These are phyloP conservation scores for Musa schizocarpa DNA, from an alignment of 176 grass and related monocot genomes.

Conservation along the genomic window DNA sequence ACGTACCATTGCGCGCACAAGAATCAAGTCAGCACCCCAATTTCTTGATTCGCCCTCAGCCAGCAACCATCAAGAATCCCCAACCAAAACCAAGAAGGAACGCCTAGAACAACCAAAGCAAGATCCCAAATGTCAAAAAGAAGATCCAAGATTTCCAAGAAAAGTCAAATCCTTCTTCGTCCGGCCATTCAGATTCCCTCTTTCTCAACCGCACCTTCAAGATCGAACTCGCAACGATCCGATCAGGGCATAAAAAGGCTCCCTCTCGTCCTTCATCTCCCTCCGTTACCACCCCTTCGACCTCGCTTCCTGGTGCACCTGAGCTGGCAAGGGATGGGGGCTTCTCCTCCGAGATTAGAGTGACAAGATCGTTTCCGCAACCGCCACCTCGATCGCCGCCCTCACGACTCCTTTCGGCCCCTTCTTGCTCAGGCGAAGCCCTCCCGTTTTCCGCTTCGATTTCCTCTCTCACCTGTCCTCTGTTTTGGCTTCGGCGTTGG, in stretches of 20 bases:
- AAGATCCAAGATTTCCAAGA: neutral
- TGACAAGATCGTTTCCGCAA: neutral
- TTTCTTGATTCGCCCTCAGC: neutral
- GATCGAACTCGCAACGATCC: neutral
- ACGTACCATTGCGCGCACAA: neutral
- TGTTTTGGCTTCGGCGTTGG: neutral
- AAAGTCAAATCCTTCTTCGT: neutral
- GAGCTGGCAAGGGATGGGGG: neutral
- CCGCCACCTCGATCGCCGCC: neutral
- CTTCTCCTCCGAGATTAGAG: neutral
- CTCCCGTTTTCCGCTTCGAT: neutral
- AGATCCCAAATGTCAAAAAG: neutral
- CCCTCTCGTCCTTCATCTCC: neutral
- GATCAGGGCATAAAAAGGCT: neutral
- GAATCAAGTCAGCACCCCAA: conserved; percentile 2
- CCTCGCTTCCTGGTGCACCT: neutral
- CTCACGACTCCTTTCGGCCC: neutral
- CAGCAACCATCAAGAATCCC: neutral
- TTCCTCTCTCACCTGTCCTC: neutral
- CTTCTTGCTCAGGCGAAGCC: neutral
- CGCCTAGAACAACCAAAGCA: neutral
- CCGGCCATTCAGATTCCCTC: neutral
- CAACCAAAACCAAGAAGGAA: neutral
- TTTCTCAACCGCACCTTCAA: neutral
- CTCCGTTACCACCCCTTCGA: neutral